Conservation (phyloP, 2,329 filamentous ascomycete genomes). For the Emergomyces orientalis region DNA sequence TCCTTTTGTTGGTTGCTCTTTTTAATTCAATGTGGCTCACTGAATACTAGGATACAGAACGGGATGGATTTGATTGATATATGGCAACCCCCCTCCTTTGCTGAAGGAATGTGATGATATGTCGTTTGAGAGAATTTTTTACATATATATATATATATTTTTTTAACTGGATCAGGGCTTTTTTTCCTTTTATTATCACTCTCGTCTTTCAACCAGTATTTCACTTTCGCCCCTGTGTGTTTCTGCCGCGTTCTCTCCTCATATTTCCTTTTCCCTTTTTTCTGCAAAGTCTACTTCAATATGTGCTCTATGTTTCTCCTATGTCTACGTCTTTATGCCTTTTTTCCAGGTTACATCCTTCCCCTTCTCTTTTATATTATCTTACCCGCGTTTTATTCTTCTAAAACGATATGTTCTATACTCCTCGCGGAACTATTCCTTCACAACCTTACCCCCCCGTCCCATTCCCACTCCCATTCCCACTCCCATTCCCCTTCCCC, state of each 20-base stretch:
- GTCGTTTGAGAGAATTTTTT: neutral
- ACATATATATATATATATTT: neutral
- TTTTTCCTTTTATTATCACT: neutral
- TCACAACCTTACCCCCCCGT: too few species aligned
- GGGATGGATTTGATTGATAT: neutral
- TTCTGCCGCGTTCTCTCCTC: neutral
- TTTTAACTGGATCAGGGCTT: neutral
- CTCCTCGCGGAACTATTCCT: too few species aligned
- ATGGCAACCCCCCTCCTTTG: neutral
- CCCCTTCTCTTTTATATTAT: constrained; percentile 11
- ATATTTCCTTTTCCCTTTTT: neutral
- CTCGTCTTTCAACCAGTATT: neutral
- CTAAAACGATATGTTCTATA: too few species aligned
- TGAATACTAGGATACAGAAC: neutral
- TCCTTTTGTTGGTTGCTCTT: neutral
- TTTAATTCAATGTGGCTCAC: neutral
- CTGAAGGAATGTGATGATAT: neutral
- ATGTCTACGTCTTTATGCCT: too few species aligned
- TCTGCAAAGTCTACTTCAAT: neutral
- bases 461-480: too few species aligned
- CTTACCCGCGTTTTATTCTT: too few species aligned
- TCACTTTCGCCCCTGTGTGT: too few species aligned
- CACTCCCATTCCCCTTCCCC: too few species aligned
- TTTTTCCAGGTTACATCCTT: neutral
- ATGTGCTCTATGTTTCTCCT: too few species aligned